These are phyloP conservation scores for Exserohilum rostratum DNA, from an alignment of 2,329 filamentous ascomycete genomes.

Conservation along the genomic window DNA sequence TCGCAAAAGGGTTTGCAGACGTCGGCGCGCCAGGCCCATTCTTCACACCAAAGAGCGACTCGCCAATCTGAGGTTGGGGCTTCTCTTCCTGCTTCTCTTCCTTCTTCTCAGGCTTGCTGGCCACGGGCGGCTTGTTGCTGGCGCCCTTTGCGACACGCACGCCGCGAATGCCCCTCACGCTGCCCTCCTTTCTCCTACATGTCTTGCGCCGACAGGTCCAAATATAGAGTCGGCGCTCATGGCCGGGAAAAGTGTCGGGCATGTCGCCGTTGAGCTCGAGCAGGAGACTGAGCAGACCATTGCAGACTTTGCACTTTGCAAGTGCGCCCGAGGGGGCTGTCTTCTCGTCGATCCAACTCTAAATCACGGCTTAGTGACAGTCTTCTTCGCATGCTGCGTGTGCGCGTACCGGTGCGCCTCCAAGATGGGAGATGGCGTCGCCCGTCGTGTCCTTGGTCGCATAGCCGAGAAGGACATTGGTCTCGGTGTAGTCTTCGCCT, in stretches of 20 bases:
- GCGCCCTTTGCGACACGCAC: conserved; percentile 60
- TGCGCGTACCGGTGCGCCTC: conserved; percentile 79
- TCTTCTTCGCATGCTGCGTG: background rate
- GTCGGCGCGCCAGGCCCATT: conserved; percentile 32
- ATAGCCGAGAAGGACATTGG: conserved; percentile 89
- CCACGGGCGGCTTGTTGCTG: conserved; percentile 22
- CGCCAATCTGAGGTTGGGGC: conserved; percentile 62
- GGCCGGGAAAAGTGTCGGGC: conserved; percentile 81
- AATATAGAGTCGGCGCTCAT: conserved; percentile 87
- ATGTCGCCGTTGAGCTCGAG: conserved; percentile 92
- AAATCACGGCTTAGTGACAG: conserved; percentile 12
- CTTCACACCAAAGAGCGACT: conserved; percentile 72
- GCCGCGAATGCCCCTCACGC: conserved; percentile 75
- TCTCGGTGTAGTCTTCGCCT: conserved; percentile 74
- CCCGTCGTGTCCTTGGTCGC: conserved; percentile 78
- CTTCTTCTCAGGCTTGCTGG: conserved; percentile 28
- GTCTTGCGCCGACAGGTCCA: conserved; percentile 79
- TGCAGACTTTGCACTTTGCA: conserved; percentile 87
- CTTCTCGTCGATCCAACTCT: conserved; percentile 81
- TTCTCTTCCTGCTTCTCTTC: conserved; percentile 37
- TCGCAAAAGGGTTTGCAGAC: conserved; percentile 49
- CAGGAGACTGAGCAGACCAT: conserved; percentile 79
- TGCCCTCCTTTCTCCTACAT: conserved; percentile 83
- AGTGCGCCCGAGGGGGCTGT: conserved; percentile 75
- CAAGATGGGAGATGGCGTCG: conserved; percentile 85